Evolutionary conservation across 306 rosid species (phyloP).

Genomic region (Trichosanthes truncata): DNA sequence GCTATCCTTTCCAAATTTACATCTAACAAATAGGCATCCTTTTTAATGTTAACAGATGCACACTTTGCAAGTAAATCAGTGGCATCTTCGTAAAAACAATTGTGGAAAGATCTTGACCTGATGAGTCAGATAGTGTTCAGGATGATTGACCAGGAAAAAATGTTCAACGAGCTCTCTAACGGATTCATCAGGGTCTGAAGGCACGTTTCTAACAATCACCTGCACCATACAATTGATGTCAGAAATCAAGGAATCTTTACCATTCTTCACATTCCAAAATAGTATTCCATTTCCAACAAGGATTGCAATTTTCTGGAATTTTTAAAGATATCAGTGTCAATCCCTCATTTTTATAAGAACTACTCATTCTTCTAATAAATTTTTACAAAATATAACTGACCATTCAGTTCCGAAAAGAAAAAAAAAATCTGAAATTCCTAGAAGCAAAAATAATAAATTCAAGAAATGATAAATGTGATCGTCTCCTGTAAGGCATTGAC

Average conservation of each 20-base stretch:
- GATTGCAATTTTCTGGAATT: neutral
- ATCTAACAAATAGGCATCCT: neutral
- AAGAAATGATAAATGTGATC: neutral
- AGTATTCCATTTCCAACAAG: neutral
- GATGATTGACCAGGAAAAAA: constrained; percentile 95
- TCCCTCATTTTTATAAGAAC: neutral
- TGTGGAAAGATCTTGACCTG: constrained; percentile 48
- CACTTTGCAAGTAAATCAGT: neutral
- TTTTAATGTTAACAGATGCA: neutral
- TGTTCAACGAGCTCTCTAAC: constrained; percentile 90
- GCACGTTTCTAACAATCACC: constrained; percentile 96
- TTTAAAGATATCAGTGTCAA: neutral
- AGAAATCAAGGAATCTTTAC: neutral
- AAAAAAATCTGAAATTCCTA: neutral
- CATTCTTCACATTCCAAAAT: neutral
- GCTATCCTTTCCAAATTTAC: neutral
- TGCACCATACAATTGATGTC: constrained; percentile 16
- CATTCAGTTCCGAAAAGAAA: neutral
- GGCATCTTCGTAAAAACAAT: neutral
- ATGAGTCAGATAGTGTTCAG: constrained; percentile 72
- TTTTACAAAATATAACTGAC: neutral
- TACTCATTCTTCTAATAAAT: neutral
- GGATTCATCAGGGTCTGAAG: constrained; percentile 89
- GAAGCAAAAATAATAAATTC: neutral
- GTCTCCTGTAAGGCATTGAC: neutral